Conservation (phyloP, 108 stramenopile genomes). For the Parietichytrium sp. region DNA sequence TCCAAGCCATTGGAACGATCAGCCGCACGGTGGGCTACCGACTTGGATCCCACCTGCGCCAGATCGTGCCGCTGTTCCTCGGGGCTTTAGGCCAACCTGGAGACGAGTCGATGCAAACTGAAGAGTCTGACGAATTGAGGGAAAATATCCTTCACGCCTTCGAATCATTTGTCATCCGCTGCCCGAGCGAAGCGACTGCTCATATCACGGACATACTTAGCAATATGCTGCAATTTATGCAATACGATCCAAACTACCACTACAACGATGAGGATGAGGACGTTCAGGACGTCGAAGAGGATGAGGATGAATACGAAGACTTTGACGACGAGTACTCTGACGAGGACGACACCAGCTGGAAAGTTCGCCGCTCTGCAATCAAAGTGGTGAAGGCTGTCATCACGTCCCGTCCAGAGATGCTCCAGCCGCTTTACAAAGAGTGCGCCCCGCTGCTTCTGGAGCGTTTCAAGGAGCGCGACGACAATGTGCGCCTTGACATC, state of each 20-base stretch:
- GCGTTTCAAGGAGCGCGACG: slow-evolving; percentile 94
- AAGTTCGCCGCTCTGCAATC: slow-evolving; percentile 83
- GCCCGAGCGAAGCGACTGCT: slow-evolving; percentile 85
- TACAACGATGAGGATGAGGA: slow-evolving; percentile 84
- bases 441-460: slow-evolving; percentile 72
- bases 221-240: slow-evolving; percentile 78
- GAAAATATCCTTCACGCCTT: slow-evolving; percentile 94
- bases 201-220: slow-evolving; percentile 62
- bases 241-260: slow-evolving; percentile 92
- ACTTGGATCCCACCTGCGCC: slow-evolving; percentile 76
- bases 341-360: slow-evolving; percentile 96
- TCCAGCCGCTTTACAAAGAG: slow-evolving; percentile 48
- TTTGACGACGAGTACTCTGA: slow-evolving; percentile 69
- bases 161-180: slow-evolving; percentile 85
- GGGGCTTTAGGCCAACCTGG: slow-evolving; percentile 79
- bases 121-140: slow-evolving; percentile 80
- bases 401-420: slow-evolving; percentile 46
- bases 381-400: slow-evolving; percentile 57
- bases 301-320: slow-evolving; percentile 58
- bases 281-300: slow-evolving; percentile 53
- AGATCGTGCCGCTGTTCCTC: slow-evolving; percentile 88
- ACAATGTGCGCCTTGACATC: slow-evolving; percentile 92
- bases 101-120: slow-evolving; percentile 62
- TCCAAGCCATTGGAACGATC: slow-evolving; percentile 85
- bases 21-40: slow-evolving; percentile 63